Evolutionary conservation across 495 filamentous ascomycete genomes (phyloP), one percentile per base, ranked within the genome.

Genomic region (Talaromyces proteolyticus): DNA sequence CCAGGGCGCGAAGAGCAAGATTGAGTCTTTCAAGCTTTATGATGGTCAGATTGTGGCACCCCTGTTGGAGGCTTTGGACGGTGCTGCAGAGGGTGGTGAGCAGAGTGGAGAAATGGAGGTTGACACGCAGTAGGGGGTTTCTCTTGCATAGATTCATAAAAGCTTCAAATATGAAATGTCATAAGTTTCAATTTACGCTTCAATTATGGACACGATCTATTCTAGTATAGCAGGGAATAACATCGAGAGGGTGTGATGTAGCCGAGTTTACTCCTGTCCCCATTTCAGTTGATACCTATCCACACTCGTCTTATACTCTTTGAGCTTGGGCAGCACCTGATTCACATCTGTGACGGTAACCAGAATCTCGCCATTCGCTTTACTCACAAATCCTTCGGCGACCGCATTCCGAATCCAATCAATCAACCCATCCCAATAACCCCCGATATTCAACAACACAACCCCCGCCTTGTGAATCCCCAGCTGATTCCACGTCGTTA

Each of bases 401-500:
- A 95, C 88, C 5, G 89, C 83, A 52, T 80, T 88, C 55, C 75
- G 75, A 51, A 95, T 84, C 93, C 94, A 97, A 11, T 70, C 58
- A 52, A 95, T 55, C 50, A 98, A 64, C 3, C 90, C 90, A 71
- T 95, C 82, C 74, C 91, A 98, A 63, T 92, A 97, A 1, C 91
- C 91, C 46, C 89, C 83, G 23, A 92, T 76, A 67, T 97, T 97
- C 38, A 87, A 75, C 53, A 96, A 67, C 39, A 91, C 82, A 42
- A 98, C 79, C 0, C 87, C 88, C 52, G 80, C 77, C 50, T 75
- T 78, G 65, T 98, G 93, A 53, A 98, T 98, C 0, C 94, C 93
- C 50, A 98, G 66, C 69, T 96, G 93, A 66, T 96, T 97, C 93
- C 93, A 98, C 11, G 93, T 97, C 24, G 84, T 86, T 49, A 95